These are phyloP conservation scores for Sarocladium kiliense DNA, from an alignment of 2,329 filamentous ascomycete genomes.

Conservation along the genomic window DNA sequence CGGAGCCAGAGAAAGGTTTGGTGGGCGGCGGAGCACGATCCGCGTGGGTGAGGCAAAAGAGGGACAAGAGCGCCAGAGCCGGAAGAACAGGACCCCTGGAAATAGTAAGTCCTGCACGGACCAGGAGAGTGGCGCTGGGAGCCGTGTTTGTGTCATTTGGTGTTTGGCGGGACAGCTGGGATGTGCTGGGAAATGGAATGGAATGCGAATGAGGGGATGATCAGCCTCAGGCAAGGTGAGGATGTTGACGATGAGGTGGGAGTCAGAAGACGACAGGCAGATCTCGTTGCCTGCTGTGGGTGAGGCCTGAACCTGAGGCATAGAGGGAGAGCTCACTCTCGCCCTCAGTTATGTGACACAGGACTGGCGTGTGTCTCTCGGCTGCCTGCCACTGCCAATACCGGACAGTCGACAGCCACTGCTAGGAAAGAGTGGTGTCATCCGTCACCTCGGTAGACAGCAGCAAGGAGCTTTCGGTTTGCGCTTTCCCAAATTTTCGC, in stretches of 20 bases:
- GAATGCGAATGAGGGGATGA: neutral
- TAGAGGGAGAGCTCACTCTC: neutral
- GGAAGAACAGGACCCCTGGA: slow-evolving; percentile 6
- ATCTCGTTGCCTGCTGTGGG: neutral
- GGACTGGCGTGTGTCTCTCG: neutral
- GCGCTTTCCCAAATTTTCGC: neutral
- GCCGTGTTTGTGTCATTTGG: slow-evolving; percentile 1
- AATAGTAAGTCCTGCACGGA: neutral
- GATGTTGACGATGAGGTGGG: neutral
- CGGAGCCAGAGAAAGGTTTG: neutral
- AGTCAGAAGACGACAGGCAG: neutral
- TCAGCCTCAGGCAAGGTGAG: neutral
- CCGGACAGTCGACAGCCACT: neutral
- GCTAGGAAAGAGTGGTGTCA: neutral
- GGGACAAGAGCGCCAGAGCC: neutral
- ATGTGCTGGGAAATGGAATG: neutral
- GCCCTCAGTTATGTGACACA: neutral
- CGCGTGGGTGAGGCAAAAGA: neutral
- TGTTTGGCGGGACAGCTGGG: neutral
- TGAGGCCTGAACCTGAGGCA: neutral
- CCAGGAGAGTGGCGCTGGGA: neutral
- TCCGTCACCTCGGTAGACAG: neutral
- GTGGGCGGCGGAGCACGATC: neutral
- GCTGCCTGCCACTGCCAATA: neutral
- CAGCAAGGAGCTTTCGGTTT: neutral